phyloP scores from a whole-genome alignment of 768 basidiomycete genomes.

The Crucibulum laeve region DNA sequence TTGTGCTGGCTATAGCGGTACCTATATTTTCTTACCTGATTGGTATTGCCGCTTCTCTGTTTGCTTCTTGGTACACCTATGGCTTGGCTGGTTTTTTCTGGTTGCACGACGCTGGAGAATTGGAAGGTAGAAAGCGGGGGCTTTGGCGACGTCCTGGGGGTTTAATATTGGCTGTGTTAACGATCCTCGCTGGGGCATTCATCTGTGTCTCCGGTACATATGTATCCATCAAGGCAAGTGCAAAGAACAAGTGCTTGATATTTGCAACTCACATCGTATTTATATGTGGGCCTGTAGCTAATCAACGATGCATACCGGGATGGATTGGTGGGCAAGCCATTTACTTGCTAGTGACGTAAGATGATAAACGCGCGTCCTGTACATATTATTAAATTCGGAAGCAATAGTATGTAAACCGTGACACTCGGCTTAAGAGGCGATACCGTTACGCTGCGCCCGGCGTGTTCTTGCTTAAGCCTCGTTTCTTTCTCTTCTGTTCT shows the following conservation, averaged over 20 bases:
- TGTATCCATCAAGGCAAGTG: conserved; percentile 43
- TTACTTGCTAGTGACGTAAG: conserved; percentile 28
- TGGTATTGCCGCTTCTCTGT: conserved; percentile 47
- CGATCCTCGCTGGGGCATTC: conserved; percentile 44
- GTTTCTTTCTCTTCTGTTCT: too few species aligned
- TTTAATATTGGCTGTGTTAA: conserved; percentile 32
- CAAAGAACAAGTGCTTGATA: not conserved
- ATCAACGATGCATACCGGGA: conserved; percentile 40
- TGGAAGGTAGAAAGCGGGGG: conserved; percentile 29
- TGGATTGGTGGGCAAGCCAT: conserved; percentile 41
- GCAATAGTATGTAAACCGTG: not conserved
- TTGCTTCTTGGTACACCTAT: conserved; percentile 59
- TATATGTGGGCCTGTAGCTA: conserved; percentile 25
- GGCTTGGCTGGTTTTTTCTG: conserved; percentile 52
- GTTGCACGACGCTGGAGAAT: conserved; percentile 42
- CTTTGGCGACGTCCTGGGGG: conserved; percentile 27
- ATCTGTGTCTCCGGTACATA: conserved; percentile 51
- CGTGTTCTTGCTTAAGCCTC: too few species aligned
- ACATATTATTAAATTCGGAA: not conserved
- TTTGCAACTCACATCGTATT: conserved; percentile 3
- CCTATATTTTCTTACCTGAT: conserved; percentile 54
- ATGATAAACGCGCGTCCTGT: not conserved
- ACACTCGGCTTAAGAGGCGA: not conserved
- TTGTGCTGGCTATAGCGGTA: conserved; percentile 44
- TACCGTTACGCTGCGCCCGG: too few species aligned